These are phyloP conservation scores for Zygosaccharomyces sapae DNA, from an alignment of 1,139 yeast genomes.

Conservation along the genomic window DNA sequence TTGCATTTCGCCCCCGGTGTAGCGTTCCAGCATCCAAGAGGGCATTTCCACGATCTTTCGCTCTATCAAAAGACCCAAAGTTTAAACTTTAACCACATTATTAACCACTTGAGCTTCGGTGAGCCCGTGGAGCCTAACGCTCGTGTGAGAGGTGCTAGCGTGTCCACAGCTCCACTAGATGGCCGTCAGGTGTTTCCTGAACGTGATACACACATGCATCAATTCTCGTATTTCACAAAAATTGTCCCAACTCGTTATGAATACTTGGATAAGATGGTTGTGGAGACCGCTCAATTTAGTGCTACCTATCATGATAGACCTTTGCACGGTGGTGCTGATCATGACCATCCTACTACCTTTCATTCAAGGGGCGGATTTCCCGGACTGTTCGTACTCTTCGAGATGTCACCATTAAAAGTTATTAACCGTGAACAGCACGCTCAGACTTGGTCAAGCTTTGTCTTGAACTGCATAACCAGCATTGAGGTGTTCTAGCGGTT, in stretches of 20 bases:
- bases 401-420: constrained; percentile 88
- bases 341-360: constrained; percentile 81
- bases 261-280: constrained; percentile 46
- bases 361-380: constrained; percentile 89
- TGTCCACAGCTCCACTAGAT: constrained; percentile 73
- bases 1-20: constrained; percentile 94
- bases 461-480: constrained; percentile 80
- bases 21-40: constrained; percentile 48
- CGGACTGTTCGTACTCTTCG: constrained; percentile 82
- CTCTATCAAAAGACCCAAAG: constrained; percentile 55
- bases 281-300: constrained; percentile 90
- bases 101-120: constrained; percentile 84
- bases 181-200: constrained; percentile 43
- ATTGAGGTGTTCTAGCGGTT: constrained; percentile 87
- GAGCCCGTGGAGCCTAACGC: constrained; percentile 43
- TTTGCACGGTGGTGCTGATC: constrained; percentile 78
- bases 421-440: constrained; percentile 77
- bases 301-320: constrained; percentile 91
- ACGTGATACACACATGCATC: constrained; percentile 50
- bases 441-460: constrained; percentile 79
- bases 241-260: constrained; percentile 89
- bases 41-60: constrained; percentile 82
- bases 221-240: constrained; percentile 74
- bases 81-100: constrained; percentile 64
- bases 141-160: constrained; percentile 30